These are phyloP conservation scores for Phytophthora quininea DNA, from an alignment of 352 stramenopile species.

Conservation along the genomic window DNA sequence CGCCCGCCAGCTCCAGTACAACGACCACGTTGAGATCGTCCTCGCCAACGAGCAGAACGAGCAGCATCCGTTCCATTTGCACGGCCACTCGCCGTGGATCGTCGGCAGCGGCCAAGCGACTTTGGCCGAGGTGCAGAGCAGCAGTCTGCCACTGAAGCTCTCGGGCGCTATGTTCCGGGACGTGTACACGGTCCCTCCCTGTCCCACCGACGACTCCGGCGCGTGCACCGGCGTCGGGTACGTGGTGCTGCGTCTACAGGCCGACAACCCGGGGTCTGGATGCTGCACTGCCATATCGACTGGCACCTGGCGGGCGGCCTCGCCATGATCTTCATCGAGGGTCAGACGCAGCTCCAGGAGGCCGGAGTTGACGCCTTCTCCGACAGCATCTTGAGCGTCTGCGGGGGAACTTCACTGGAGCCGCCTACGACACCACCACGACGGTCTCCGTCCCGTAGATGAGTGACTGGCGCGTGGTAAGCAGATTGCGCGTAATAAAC, in stretches of 20 bases:
- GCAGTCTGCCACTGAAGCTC: conserved; percentile 30
- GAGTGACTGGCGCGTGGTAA: conserved; percentile 3
- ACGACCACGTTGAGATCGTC: conserved; percentile 32
- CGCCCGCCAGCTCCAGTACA: conserved; percentile 6
- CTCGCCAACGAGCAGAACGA: conserved; percentile 31
- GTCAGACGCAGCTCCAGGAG: conserved; percentile 16
- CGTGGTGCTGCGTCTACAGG: conserved; percentile 29
- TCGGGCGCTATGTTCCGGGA: conserved; percentile 29
- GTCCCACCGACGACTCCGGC: conserved; percentile 11
- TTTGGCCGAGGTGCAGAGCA: conserved; percentile 8
- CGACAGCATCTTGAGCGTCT: conserved; percentile 28
- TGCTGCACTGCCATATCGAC: conserved; percentile 48
- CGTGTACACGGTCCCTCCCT: conserved; percentile 32
- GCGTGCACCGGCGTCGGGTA: conserved; percentile 25
- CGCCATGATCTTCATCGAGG: conserved; percentile 41
- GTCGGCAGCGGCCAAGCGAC: conserved; percentile 30
- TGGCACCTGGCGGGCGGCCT: conserved; percentile 31
- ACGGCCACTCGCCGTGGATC: conserved; percentile 28
- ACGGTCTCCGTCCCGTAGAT: conserved; percentile 18
- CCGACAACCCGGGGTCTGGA: conserved; percentile 43
- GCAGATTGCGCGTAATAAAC: conserved; percentile 17
- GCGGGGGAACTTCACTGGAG: conserved; percentile 24
- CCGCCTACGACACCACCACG: conserved; percentile 6
- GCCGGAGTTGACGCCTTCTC: conserved; percentile 20
- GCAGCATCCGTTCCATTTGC: conserved; percentile 43